phyloP scores from a whole-genome alignment of 352 stramenopile species.

The Ophiocytium majus region DNA sequence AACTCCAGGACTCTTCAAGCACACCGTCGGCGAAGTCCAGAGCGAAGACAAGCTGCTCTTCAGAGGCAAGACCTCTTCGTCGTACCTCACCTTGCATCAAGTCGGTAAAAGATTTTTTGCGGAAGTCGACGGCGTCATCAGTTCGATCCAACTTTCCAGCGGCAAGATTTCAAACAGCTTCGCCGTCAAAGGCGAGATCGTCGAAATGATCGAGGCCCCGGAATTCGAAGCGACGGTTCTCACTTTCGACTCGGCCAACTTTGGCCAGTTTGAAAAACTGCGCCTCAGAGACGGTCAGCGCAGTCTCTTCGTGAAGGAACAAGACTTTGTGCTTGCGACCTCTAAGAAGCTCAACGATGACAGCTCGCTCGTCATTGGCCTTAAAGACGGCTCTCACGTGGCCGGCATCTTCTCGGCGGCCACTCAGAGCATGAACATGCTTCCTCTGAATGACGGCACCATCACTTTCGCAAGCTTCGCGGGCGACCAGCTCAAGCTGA shows the following conservation, averaged over 20 bases:
- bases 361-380: not conserved
- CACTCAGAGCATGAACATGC: not conserved
- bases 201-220: slow-evolving; percentile 8
- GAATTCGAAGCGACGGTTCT: not conserved
- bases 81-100: not conserved
- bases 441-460: not conserved
- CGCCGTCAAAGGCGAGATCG: not conserved
- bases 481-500: not conserved
- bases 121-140: not conserved
- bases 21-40: not conserved
- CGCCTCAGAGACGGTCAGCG: not conserved
- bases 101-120: not conserved
- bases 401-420: not conserved
- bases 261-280: not conserved
- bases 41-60: slow-evolving; percentile 7
- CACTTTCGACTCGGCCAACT: not conserved
- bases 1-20: not conserved
- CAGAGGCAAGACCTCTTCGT: not conserved
- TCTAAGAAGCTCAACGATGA: not conserved
- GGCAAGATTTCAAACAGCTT: not conserved
- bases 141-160: not conserved
- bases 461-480: not conserved
- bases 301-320: not conserved
- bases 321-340: not conserved
- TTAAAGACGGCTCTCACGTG: not conserved